Evolutionary conservation across 1,284 basidiomycete genomes (phyloP), one percentile per base, ranked within the genome.

Genomic region (Golubevia pallescens): DNA sequence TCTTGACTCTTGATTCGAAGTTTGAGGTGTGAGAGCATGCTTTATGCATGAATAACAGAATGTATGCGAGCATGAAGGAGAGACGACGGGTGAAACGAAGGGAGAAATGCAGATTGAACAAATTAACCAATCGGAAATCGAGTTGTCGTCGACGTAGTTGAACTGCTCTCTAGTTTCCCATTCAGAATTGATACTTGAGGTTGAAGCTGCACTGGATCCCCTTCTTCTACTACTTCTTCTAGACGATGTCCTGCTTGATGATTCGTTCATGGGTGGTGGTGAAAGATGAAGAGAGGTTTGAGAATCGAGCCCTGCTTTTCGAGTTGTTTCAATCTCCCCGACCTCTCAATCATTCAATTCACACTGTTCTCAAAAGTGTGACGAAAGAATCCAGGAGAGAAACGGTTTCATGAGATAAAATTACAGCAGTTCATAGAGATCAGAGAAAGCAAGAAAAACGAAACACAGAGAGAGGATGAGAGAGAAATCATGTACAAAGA

Each of bases 11-110:
- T 62, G 1, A 13, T 19, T 10, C 57, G 24, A 5, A 34, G 23
- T 10, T 10, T 1, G 54, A 48, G 42, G 23, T 32, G 19, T 20
- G 23, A 75, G 65, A 28, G 73, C 73, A 3, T 63, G 69, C 2
- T 63, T 51, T 16, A 78, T 77, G 65, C 76, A 78, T 6, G 66
- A 66, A 54, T 56, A 67, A 62, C 76, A 78, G 32, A 78, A 78
- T 2, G 72, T 74, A 54, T 78, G 76, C 1, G 72, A 69, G 64
- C 76, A 78, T 10, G 54, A n/a, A 1, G 58, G 56, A 6, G 72
- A 70, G 1, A 63, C 67, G 53, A 59, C 68, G 0, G 76, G 76
- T 13, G 76, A 71, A 21, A 73, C 38, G 38, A 78, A 78, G 16
- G 76, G 76, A 14, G 69, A 70, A 16, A 74, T 59, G 57, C 74